Base-by-base conservation (phyloP, 768 basidiomycete species). In the Tylopilus rubrobrunneus region DNA sequence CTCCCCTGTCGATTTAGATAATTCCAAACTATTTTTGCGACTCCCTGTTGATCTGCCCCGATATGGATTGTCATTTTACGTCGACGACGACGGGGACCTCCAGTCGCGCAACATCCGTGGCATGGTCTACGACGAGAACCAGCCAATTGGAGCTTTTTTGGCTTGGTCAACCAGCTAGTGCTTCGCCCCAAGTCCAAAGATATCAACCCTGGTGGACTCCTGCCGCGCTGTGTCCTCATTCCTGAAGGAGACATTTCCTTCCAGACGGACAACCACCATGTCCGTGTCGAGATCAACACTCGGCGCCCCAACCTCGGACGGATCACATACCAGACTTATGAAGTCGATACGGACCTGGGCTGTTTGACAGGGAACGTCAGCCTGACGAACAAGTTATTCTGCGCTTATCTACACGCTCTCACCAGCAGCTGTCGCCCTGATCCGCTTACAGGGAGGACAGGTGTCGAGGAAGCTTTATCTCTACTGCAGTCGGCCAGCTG, bases 111-210 rank as follows among this genome's bases (percentile, higher is more conserved):
- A 76, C 34, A 65, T 78, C 34, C 71, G 71, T 14, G 68, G 63
- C 19, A 78, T 77, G 69, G 61, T 75, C n/a, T 65, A 81, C 14
- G 76, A 79, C 48, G 4, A 48, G 1, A 48, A 64, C 28, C 80
- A 80, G 53, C 76, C 71, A 1, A 64, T 63, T 1, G 76, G 77
- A 1, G 73, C 76, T 62, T 82, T 63, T 69, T 78, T 37, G 81
- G 80, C 21, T 57, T 82, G 34, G 34, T 46, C 29, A 74, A 64
- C 25, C 71, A 64, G 34, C 72, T 78, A 17, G 67, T 81, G 5
- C 69, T 80, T 46, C 68, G 75, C 19, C 62, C 59, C 44, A 66
- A 57, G 21, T 11, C 27, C 14, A 47, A 34, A 31, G 31, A 21
- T 2, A 23, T 43, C 17, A 23, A 17, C 0, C 28, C 37, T 1